Base-by-base conservation (phyloP, 2,329 filamentous ascomycete species). In the Hypoxylon sp. region DNA sequence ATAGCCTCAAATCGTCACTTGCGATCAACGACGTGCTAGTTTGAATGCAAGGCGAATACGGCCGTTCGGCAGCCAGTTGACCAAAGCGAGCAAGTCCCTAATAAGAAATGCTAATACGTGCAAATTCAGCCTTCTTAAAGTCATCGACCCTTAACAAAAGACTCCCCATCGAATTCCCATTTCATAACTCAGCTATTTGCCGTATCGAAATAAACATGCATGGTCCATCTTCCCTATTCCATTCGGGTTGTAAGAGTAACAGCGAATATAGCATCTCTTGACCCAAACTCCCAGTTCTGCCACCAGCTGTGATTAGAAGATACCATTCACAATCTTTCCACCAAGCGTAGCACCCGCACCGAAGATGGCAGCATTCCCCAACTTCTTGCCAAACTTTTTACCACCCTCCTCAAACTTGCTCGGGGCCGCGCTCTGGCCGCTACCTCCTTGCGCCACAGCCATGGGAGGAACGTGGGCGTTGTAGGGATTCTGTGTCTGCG, bases 321-420 rank as follows among this genome's bases (percentile, higher is more conserved):
- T 97, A 70, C 91, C 89, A 81, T 97, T 96, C 73, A 97, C 93
- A 77, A 97, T 89, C 78, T 97, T 96, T 73, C 91, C 89, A 77
- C 94, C 94, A 71, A 97, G 91, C 1, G 93, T 96, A 53, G 95
- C 94, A 80, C 95, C 94, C 52, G 95, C 95, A 79, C 95, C 95
- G 75, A 97, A 97, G 73, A 98, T 93, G 29, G 94, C 93, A 48
- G 87, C 86, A 74, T 90, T 90, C 6, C 95, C 95, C 76, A 95
- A 80, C 86, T 98, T 98, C 88, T 97, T 97, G 73, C 95, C 94
- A 81, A 98, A 92, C 83, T 98, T 98, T 89, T 97, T 97, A 62
- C 93, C 94, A 62, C 90, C 88, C 80, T 93, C 86, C 70, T 89
- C 86, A 15, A 90, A 83, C 83, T 96, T 96, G 77, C 84, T 85